phyloP scores from a whole-genome alignment of 129 eudicot genomes.

The Pittosporum tobira region DNA sequence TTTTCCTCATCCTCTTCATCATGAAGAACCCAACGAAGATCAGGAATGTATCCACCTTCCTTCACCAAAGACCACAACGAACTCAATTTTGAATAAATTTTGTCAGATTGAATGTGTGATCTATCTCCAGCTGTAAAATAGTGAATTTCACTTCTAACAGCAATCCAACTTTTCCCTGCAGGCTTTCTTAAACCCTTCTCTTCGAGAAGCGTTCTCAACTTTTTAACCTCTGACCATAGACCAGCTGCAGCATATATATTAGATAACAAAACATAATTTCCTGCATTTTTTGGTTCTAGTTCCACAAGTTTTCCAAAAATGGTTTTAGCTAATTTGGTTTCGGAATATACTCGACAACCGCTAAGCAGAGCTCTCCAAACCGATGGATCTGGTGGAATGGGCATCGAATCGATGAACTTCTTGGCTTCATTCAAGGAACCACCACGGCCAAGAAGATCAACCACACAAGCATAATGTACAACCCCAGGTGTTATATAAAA shows the following conservation, averaged over 20 bases:
- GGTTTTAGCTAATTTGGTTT: constrained; percentile 29
- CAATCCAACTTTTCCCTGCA: constrained; percentile 57
- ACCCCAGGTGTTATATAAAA: constrained; percentile 32
- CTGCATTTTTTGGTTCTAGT: constrained; percentile 52
- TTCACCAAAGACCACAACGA: constrained; percentile 27
- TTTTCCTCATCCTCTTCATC: constrained; percentile 45
- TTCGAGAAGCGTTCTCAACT: constrained; percentile 27
- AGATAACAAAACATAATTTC: constrained; percentile 49
- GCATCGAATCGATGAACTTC: constrained; percentile 39
- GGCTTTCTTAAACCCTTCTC: constrained; percentile 40
- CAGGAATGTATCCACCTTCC: constrained; percentile 45
- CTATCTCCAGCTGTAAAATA: constrained; percentile 47
- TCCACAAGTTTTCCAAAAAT: constrained; percentile 33
- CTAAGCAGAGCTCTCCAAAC: constrained; percentile 54
- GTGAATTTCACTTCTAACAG: constrained; percentile 36
- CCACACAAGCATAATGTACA: constrained; percentile 47
- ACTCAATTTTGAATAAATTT: constrained; percentile 31
- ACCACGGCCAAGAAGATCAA: constrained; percentile 47
- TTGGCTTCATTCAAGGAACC: constrained; percentile 44
- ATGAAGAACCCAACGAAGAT: constrained; percentile 52
- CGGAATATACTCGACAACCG: constrained; percentile 41
- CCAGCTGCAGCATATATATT: constrained; percentile 49
- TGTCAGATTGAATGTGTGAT: constrained; percentile 28
- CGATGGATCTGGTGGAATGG: constrained; percentile 50
- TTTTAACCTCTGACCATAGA: constrained; percentile 44